Evolutionary conservation across 1,284 basidiomycete genomes (phyloP), one percentile per base, ranked within the genome.

Genomic region (Psilocybe mexicana): DNA sequence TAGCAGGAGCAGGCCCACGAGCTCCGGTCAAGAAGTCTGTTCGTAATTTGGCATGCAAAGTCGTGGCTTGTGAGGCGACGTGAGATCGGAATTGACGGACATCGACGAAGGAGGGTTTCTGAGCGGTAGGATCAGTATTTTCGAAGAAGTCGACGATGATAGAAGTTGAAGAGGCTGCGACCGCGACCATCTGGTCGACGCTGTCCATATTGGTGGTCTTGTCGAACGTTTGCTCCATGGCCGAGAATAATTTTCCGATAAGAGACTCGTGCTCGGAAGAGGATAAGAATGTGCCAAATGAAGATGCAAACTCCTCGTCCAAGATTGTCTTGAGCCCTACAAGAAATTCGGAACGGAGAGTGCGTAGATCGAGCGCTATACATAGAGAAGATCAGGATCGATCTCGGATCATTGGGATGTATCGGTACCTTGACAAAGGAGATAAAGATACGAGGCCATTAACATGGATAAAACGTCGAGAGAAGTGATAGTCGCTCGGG

Each of bases 381-480:
- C 24, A 51, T 5, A 18, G 3, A 18, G 3, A 18, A 11, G 23
- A 26, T 51, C 12, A 51, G 33, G 23, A 36, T 47, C 6, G 25
- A 51, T 35, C 26, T 26, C 18, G 40, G 12, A 58, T 33, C 6
- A n/a, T 10, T 10, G 26, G n/a, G 26, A 14, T 23, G 10, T 40
- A 24, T 30, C 11, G 62, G 24, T 65, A 79, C 80, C 81, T 79
- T 93, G 92, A 72, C 90, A 92, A 48, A 91, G 80, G 54, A 84
- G 74, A 69, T 90, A 91, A 30, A 94, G 77, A 70, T 92, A 93
- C 6, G 87, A 86, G 6, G 92, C 82, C 6, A 83, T 83, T 46
- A 94, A 74, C 63, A 92, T 79, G 7, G 88, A 85, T 38, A 93
- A 75, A 3, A 93, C 88, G 59, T 94, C 91, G 6, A 92, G 74